These are phyloP conservation scores for Penicillium sp. DNA, from an alignment of 2,329 filamentous ascomycete genomes.

Conservation along the genomic window DNA sequence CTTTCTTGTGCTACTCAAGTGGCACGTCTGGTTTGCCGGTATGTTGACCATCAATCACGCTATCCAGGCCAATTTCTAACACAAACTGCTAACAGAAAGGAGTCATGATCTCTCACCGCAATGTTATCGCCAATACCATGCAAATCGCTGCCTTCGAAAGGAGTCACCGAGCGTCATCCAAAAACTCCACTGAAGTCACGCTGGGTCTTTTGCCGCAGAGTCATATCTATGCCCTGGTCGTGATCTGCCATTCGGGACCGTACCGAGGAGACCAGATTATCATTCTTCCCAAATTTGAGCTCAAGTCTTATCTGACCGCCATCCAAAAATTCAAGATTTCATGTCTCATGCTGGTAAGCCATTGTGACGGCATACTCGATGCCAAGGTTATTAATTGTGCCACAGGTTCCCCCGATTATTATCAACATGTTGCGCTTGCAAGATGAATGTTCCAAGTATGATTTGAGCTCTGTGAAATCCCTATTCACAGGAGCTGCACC, in stretches of 20 bases:
- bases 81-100: conserved; percentile 60
- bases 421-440: conserved; percentile 70
- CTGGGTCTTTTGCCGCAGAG: conserved; percentile 75
- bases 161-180: conserved; percentile 24
- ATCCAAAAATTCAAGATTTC: conserved; percentile 69
- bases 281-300: conserved; percentile 70
- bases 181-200: conserved; percentile 49
- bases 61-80: background rate
- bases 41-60: conserved; percentile 11
- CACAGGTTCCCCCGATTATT: conserved; percentile 74
- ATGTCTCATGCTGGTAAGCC: conserved; percentile 62
- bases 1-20: conserved; percentile 77
- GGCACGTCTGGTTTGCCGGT: conserved; percentile 76
- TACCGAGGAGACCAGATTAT: conserved; percentile 73
- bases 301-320: conserved; percentile 60
- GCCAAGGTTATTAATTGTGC: background rate
- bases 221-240: conserved; percentile 76
- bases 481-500: conserved; percentile 78
- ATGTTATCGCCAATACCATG: conserved; percentile 73
- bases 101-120: conserved; percentile 76
- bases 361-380: background rate
- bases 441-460: conserved; percentile 61
- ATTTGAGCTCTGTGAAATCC: conserved; percentile 64
- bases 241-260: conserved; percentile 63
- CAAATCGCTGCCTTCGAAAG: conserved; percentile 58